phyloP scores from a whole-genome alignment of 2,329 filamentous ascomycete species.

The Exserohilum rostratum region DNA sequence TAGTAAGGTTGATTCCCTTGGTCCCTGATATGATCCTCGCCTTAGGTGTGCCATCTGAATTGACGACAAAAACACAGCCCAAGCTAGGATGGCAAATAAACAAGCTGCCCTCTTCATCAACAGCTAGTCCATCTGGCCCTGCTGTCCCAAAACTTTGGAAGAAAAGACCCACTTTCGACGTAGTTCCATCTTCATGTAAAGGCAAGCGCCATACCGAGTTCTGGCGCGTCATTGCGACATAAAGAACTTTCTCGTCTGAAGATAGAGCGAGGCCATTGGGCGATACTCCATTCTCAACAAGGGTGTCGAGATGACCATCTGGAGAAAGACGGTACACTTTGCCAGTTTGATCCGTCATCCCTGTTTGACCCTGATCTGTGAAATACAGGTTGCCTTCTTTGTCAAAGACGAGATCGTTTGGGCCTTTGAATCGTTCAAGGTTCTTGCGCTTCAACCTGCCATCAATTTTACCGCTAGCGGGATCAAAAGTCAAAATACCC shows the following conservation, averaged over 20 bases:
- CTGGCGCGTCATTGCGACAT: slow-evolving; percentile 50
- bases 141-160: slow-evolving; percentile 52
- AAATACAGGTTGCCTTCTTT: slow-evolving; percentile 51
- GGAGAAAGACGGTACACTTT: slow-evolving; percentile 48
- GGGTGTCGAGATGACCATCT: slow-evolving; percentile 47
- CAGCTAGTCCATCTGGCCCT: slow-evolving; percentile 49
- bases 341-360: slow-evolving; percentile 52
- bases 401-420: slow-evolving; percentile 52
- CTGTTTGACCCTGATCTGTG: slow-evolving; percentile 55
- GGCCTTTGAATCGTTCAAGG: slow-evolving; percentile 53
- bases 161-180: slow-evolving; percentile 49
- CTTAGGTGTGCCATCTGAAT: slow-evolving; percentile 47
- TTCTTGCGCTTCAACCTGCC: slow-evolving; percentile 47
- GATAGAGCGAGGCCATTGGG: slow-evolving; percentile 51
- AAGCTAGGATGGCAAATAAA: slow-evolving; percentile 38
- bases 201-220: slow-evolving; percentile 53
- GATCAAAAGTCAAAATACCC: slow-evolving; percentile 50
- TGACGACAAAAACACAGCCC: slow-evolving; percentile 49
- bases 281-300: slow-evolving; percentile 49
- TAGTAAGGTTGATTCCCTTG: slow-evolving; percentile 48
- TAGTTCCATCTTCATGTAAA: slow-evolving; percentile 49
- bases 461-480: slow-evolving; percentile 30
- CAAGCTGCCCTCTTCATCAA: slow-evolving; percentile 48
- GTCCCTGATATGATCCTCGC: slow-evolving; percentile 40
- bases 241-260: slow-evolving; percentile 48